These are phyloP conservation scores for Diaporthe vaccinii DNA, from an alignment of 2,329 filamentous ascomycete species.

Conservation along the genomic window DNA sequence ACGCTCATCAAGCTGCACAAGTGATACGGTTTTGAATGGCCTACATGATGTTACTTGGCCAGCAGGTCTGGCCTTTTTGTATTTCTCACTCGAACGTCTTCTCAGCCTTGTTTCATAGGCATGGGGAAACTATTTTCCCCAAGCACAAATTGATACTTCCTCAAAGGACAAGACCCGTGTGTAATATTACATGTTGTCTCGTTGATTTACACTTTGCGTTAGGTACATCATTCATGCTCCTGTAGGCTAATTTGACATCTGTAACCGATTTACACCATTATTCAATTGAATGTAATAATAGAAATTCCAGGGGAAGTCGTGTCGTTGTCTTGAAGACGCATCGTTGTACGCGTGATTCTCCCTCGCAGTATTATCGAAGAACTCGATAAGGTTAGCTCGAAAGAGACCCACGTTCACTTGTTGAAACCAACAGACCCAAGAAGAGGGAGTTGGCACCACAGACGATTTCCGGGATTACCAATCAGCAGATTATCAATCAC, in stretches of 20 bases:
- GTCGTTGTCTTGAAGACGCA: background rate
- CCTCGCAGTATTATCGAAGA: background rate
- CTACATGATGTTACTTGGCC: background rate
- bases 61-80: background rate
- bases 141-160: background rate
- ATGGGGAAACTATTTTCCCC: background rate
- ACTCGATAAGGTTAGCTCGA: background rate
- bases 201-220: background rate
- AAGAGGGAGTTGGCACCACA: background rate
- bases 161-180: background rate
- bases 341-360: background rate
- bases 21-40: background rate
- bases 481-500: constrained; percentile 10
- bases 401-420: background rate
- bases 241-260: background rate
- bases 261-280: background rate
- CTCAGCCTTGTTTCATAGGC: background rate
- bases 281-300: background rate
- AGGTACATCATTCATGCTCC: background rate
- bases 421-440: background rate
- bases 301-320: background rate
- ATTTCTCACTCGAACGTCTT: background rate
- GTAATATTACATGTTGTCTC: background rate
- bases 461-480: background rate
- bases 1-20: background rate